phyloP scores from a whole-genome alignment of 2,329 filamentous ascomycete species.

The Fusarium virguliforme region DNA sequence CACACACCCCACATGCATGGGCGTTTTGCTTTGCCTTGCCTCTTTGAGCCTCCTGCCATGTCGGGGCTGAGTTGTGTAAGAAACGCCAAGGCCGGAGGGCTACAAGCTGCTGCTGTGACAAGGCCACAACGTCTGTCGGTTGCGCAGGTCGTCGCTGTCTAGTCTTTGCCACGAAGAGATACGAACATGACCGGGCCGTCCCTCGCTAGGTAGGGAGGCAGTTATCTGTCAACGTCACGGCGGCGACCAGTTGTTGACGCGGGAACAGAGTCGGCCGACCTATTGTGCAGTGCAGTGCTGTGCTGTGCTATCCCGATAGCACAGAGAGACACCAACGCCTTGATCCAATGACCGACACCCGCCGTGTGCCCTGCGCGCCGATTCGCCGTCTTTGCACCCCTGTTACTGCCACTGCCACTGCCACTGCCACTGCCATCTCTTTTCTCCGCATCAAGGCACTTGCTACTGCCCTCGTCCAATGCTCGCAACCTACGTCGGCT shows the following conservation, averaged over 20 bases:
- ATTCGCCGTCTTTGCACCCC: background rate
- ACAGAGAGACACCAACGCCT: background rate
- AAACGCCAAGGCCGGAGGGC: background rate
- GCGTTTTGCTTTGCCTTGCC: conserved; percentile 37
- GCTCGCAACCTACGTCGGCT: background rate
- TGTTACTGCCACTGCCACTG: background rate
- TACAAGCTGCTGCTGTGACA: conserved; percentile 5
- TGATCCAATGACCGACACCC: background rate
- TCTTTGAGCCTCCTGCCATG: conserved; percentile 23
- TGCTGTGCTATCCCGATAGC: background rate
- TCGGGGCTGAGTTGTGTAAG: conserved; percentile 12
- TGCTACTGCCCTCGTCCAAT: background rate
- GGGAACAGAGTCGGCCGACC: background rate
- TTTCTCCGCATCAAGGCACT: conserved; percentile 1
- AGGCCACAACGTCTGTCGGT: conserved; percentile 9
- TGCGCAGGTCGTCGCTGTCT: background rate
- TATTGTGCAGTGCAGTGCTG: background rate
- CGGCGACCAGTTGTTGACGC: conserved; percentile 12
- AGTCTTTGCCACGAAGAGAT: conserved; percentile 8
- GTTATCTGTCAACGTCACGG: conserved; percentile 37
- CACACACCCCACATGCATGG: conserved; percentile 15
- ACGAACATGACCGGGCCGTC: conserved; percentile 37
- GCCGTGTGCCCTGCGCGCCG: conserved; percentile 1
- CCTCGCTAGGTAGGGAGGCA: conserved; percentile 26
- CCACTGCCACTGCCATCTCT: conserved; percentile 8